Conservation (phyloP, 345 rosid genomes). For the Balakata baccata region DNA sequence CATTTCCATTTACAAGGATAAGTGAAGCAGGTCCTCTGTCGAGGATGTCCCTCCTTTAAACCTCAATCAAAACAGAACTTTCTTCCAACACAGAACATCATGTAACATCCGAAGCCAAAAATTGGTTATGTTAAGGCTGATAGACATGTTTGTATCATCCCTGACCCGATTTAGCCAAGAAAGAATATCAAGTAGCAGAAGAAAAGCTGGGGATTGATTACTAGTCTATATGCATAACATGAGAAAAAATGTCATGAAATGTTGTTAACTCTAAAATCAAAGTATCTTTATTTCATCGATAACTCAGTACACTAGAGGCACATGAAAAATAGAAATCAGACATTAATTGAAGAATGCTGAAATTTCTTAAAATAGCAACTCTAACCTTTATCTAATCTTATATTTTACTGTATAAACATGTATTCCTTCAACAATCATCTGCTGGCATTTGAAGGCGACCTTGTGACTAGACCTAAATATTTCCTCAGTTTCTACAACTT, state of each 20-base stretch:
- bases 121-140: too few relatives aligned
- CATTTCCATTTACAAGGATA: not conserved
- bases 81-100: not conserved
- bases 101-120: not conserved
- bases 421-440: conserved; percentile 14
- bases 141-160: too few relatives aligned
- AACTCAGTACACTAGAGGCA: conserved; percentile 9
- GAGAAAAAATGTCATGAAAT: not conserved
- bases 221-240: not conserved
- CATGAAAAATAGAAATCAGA: not conserved
- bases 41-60: not conserved
- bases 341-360: conserved; percentile 23
- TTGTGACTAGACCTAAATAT: conserved; percentile 17
- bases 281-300: conserved; percentile 22
- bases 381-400: conserved; percentile 27
- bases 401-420: conserved; percentile 23
- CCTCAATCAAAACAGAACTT: not conserved
- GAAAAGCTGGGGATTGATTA: not conserved
- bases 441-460: conserved; percentile 16
- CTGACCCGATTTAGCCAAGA: too few relatives aligned
- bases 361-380: conserved; percentile 14
- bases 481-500: conserved; percentile 20
- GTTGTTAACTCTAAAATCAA: not conserved
- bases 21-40: not conserved
- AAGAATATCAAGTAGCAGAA: not conserved